phyloP scores from a whole-genome alignment of 495 filamentous ascomycete species.

The Penicillium ochrochloron region DNA sequence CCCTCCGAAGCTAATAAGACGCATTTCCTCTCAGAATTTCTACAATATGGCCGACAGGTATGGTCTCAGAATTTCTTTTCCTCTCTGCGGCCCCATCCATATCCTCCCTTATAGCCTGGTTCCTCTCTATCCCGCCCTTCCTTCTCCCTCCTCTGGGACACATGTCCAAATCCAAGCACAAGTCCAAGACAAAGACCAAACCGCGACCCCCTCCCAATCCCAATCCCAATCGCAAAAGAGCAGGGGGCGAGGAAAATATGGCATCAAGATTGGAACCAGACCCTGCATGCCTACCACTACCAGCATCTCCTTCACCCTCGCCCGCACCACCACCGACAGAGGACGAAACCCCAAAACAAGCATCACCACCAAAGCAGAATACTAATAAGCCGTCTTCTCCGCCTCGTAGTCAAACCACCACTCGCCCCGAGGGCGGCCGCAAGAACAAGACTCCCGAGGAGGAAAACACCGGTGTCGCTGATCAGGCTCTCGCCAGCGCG shows the following conservation, averaged over 20 bases:
- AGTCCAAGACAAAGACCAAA: slow-evolving; percentile 25
- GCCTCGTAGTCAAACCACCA: slow-evolving; percentile 12
- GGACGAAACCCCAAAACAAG: neutral
- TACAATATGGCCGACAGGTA: slow-evolving; percentile 25
- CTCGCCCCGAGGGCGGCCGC: slow-evolving; percentile 22
- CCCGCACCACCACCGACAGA: neutral
- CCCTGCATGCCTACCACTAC: neutral
- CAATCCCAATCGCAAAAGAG: neutral
- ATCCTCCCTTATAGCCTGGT: slow-evolving; percentile 1
- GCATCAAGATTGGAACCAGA: neutral
- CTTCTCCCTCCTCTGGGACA: neutral
- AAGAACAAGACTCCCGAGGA: slow-evolving; percentile 18
- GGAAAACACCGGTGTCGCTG: slow-evolving; percentile 8
- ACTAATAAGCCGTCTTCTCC: slow-evolving; percentile 21
- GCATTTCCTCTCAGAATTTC: neutral
- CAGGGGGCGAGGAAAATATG: neutral
- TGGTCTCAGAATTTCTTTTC: neutral
- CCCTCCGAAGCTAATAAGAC: slow-evolving; percentile 5
- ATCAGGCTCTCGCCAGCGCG: neutral
- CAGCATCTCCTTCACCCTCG: slow-evolving; percentile 1
- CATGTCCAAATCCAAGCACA: slow-evolving; percentile 15
- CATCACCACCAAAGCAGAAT: neutral
- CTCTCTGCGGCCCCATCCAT: neutral
- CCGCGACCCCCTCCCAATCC: slow-evolving; percentile 19
- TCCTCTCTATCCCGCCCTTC: neutral